Base-by-base conservation (phyloP, 352 stramenopile species). In the Phytopythium delawarense region DNA sequence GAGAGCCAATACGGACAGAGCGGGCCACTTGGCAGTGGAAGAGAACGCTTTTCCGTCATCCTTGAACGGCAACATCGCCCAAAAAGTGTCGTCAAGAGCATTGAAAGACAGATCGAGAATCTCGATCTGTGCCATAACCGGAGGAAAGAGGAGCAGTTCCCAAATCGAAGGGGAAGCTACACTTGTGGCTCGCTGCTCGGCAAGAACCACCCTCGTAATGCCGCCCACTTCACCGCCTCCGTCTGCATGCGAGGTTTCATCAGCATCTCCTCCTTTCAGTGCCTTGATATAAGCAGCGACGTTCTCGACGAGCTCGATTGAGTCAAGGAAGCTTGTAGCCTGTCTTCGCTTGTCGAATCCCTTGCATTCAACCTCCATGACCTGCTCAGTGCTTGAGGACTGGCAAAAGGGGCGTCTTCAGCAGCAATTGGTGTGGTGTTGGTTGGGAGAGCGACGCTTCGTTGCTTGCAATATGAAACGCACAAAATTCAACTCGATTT, bases 101-200 rank as follows among this genome's bases (percentile, higher is more conserved):
- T 88, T 89, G 55, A 83, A 87, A 51, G 80, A 88, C 6, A 89
- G 54, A 39, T 89, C 72, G 5, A 89, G 53, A 20, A 45, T 63
- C 34, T 32, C 57, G 25, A 11, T 51, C 32, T 30, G 73, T 50
- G 7, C 69, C 64, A 1, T 64, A 23, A 42, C 25, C 4, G 50
- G 12, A 6, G 50, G 13, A 7, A 23, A 25, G 18, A 56, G 34
- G 0, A 56, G 23, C 18, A 56, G 11, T 4, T 15, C 20, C 23
- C 50, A 56, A 21, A 56, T 23, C 7, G 42, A 28, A 21, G 42
- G n/a, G 7, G 20, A 20, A 21, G 42, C n/a, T 15, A 7, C 42
- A 28, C 42, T 28, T 20, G 42, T 49, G 7, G 42, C 7, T 18
- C 42, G 20, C 13, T 49, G 42, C n/a, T 49, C 42, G 42, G 18